Base-by-base conservation (phyloP, 2,329 filamentous ascomycete species). In the Piedraia hortae region DNA sequence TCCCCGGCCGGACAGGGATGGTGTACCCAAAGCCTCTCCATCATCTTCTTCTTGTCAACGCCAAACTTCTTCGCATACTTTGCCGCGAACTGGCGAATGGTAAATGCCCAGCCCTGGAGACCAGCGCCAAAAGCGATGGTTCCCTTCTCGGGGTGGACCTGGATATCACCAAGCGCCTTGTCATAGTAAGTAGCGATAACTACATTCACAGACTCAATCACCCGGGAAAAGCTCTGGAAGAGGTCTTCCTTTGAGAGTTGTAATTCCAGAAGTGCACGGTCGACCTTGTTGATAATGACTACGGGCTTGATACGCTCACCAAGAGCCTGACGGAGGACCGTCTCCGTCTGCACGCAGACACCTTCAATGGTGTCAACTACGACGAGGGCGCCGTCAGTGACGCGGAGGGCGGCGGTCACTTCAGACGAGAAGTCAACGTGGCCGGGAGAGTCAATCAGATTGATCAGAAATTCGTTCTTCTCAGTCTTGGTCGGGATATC, bases 341-440 rank as follows among this genome's bases (percentile, higher is more conserved):
- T 97, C 72, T 97, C 85, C 48, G 85, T 97, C 66, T 97, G 85
- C 51, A 97, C 85, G 56, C 85, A 97, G 44, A 97, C 88, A 78
- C 85, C 85, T 57, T 91, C 85, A 41, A 97, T 74, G 54, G 80
- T 91, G 62, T 97, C 85, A 60, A 97, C 85, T 57, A 97, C 85
- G 47, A 97, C 85, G 39, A 97, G 75, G 44, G 85, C 85, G 75
- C 85, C 85, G 47, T 97, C 85, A 42, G 85, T 97, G 57, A 97
- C 85, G 77, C 85, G 85, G 47, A 97, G 82, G 50, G 85, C 85
- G 50, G 85, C 85, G 48, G 85, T 97, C 50, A 97, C 85, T 53
- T 97, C 85, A 37, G 85, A 97, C 18, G 85, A 97, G 72, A 97
- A 97, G 60, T 97, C 85, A 60, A 97, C 85, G 82, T 97, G 85